Base-by-base conservation (phyloP, 257 asterid species). In the Capsicum rhomboideum region DNA sequence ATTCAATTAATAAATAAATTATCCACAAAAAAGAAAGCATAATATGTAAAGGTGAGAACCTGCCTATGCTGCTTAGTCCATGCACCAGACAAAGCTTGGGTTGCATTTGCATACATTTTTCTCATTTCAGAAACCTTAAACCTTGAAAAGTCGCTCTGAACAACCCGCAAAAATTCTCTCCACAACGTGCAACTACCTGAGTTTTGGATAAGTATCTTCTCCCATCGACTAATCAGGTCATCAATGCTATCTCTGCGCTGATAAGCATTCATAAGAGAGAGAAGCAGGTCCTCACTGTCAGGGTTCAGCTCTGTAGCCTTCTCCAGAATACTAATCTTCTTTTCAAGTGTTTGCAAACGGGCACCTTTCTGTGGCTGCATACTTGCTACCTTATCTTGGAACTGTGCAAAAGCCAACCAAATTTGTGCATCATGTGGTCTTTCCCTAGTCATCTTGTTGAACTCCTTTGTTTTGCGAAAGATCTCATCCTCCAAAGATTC, bases 401-500 rank as follows among this genome's bases (percentile, higher is more conserved):
- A 97, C 75, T 92, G 92, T 0, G 98, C 94, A 89, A 97, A 95
- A 68, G 88, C 93, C 86, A 93, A 80, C 99, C 99, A 97, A 52
- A 85, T 77, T 52, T 92, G 91, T 87, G 89, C 97, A 84, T 95
- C 97, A 23, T 89, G 95, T n/a, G 99, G 98, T 18, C 85, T 91
- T 85, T 97, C 99, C 86, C 98, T 91, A 0, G 99, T 95, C 94
- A 87, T 86, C 84, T 80, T 91, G 88, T 93, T 97, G 88, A 95
- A 97, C 79, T 94, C 98, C 87, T 90, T 97, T 16, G 98, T 97
- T 89, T 92, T 92, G 31, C 97, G 92, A 80, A 89, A 83, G 28
- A 93, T 89, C 90, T 92, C 97, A 53, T 95, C 99, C 91, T 97
- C 99, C 98, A 96, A 89, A 17, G 99, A 97, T 87, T 94, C 99